Base-by-base conservation (phyloP, 2,329 filamentous ascomycete genomes). In the Canariomyces notabilis region DNA sequence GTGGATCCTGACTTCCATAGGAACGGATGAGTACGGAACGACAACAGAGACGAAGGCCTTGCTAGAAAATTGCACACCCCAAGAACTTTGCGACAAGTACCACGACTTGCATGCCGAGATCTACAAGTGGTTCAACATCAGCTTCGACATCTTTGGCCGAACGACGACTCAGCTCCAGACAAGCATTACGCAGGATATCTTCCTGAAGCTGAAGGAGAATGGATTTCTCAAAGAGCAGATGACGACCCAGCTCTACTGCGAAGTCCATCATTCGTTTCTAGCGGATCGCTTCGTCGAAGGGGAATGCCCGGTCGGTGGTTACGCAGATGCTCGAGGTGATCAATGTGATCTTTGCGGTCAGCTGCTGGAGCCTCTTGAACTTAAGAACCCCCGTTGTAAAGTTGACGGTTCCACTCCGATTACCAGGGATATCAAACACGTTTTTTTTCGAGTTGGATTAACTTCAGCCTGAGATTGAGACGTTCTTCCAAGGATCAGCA, bases 1-100 rank as follows among this genome's bases (percentile, higher is more conserved):
- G 20, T 37, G 20, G 12, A 21, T 37, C 21, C 14, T 23, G 9
- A 14, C 15, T 18, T 23, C 2, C 19, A 12, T 14, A 51, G 43
- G 54, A 44, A 87, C 83, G 34, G 85, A 88, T 67, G 83, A 89
- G 64, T 88, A 88, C 60, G 84, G 85, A 72, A 97, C 91, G 4
- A 89, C 91, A 11, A 95, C 90, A 20, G 91, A 96, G 70, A 95
- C 91, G 12, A 95, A 95, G 71, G 91, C 91, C 5, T 79, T 96
- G 20, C 88, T 95, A 66, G 89, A 93, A 64, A 83, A 84, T 11
- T 74, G 89, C 53, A 84, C 16, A 86, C 90, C 33, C 74, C 86
- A 62, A 77, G 89, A 49, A 63, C 81, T 97, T 6, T 96, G 91
- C 71, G 82, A 87, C 68, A 93, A 96, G 72, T 96, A 94, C 73